Conservation (phyloP, 805 yeast genomes). For the Cyberlindnera xishuangbannaensis region DNA sequence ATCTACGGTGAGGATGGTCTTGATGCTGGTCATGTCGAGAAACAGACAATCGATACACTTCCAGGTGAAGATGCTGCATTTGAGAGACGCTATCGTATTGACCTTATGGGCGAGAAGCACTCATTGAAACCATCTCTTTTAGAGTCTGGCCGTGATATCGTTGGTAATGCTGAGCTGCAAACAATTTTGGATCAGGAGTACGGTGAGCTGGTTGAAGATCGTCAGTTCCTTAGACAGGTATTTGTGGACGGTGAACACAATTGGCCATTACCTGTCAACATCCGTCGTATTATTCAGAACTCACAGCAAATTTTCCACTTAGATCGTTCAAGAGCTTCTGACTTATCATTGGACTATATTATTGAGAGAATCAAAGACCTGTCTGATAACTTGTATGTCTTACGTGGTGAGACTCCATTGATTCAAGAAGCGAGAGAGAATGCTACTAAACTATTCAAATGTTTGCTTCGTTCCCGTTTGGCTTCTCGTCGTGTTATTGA, state of each 20-base stretch:
- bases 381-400: slow-evolving; percentile 60
- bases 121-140: slow-evolving; percentile 66
- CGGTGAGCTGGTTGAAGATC: slow-evolving; percentile 68
- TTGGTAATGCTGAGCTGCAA: slow-evolving; percentile 85
- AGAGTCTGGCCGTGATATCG: slow-evolving; percentile 86
- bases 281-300: slow-evolving; percentile 92
- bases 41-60: slow-evolving; percentile 90
- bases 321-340: slow-evolving; percentile 86
- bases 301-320: slow-evolving; percentile 96
- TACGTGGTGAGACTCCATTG: slow-evolving; percentile 75
- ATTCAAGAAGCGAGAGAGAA: slow-evolving; percentile 84
- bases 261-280: slow-evolving; percentile 97
- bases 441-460: slow-evolving; percentile 86
- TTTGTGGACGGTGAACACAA: slow-evolving; percentile 91
- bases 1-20: slow-evolving; percentile 98
- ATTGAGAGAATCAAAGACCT: slow-evolving; percentile 65
- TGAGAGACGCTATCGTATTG: slow-evolving; percentile 79
- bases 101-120: slow-evolving; percentile 64
- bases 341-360: slow-evolving; percentile 78
- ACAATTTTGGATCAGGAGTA: slow-evolving; percentile 78
- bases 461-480: slow-evolving; percentile 86
- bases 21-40: slow-evolving; percentile 97
- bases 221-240: slow-evolving; percentile 73
- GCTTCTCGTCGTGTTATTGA: slow-evolving; percentile 88
- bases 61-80: slow-evolving; percentile 87